phyloP scores from a whole-genome alignment of 495 filamentous ascomycete species.

The Penicillium flavigenum region DNA sequence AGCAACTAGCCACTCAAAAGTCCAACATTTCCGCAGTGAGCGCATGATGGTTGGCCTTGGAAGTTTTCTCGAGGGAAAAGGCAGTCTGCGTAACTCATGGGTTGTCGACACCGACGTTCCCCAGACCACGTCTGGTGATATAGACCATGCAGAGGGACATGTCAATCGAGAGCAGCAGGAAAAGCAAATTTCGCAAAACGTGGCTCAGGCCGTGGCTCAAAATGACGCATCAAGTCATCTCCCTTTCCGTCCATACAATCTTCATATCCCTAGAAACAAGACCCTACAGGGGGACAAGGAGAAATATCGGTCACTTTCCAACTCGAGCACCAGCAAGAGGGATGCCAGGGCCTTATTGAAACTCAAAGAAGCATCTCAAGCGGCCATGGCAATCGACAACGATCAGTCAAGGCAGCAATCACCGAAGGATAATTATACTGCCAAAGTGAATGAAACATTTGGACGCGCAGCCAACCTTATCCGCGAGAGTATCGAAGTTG shows the following conservation, averaged over 20 bases:
- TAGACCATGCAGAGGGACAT: slow-evolving; percentile 12
- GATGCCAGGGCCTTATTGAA: neutral
- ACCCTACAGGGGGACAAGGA: neutral
- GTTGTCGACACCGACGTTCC: slow-evolving; percentile 5
- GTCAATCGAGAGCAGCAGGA: slow-evolving; percentile 21
- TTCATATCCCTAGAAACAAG: slow-evolving; percentile 5
- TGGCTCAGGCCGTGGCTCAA: neutral
- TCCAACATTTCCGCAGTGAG: slow-evolving; percentile 17
- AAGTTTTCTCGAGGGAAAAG: slow-evolving; percentile 25
- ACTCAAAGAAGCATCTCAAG: neutral
- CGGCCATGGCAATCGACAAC: neutral
- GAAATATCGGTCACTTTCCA: neutral
- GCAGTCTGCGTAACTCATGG: slow-evolving; percentile 20
- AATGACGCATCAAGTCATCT: neutral
- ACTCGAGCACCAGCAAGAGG: neutral
- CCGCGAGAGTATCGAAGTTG: slow-evolving; percentile 49
- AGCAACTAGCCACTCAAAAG: slow-evolving; percentile 8
- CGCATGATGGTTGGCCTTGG: slow-evolving; percentile 24
- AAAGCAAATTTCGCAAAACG: slow-evolving; percentile 16
- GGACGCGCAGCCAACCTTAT: slow-evolving; percentile 48
- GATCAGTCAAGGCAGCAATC: neutral
- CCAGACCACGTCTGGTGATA: neutral
- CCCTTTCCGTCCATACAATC: slow-evolving; percentile 10
- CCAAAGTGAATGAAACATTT: slow-evolving; percentile 17
- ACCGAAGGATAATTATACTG: slow-evolving; percentile 9